These are phyloP conservation scores for Diaporthe citrichinensis DNA, from an alignment of 2,329 filamentous ascomycete species.

Conservation along the genomic window DNA sequence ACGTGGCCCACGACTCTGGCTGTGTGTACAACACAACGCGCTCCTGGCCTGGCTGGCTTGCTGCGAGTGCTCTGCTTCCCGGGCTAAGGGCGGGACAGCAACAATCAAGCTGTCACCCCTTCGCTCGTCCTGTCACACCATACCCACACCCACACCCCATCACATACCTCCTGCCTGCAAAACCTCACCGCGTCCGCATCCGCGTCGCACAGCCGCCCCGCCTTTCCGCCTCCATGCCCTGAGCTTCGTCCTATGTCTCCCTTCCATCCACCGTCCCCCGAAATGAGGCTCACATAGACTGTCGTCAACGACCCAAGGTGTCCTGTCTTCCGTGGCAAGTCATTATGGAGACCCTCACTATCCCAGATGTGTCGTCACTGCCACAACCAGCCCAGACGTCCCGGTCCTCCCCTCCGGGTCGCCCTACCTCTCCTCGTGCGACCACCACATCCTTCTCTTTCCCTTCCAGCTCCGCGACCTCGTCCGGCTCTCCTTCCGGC, in stretches of 20 bases:
- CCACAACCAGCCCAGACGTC: no score
- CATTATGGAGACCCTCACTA: slow-evolving; percentile 32
- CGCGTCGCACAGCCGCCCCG: slow-evolving; percentile 21
- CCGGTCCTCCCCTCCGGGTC: slow-evolving; percentile 26
- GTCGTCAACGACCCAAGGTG: slow-evolving; percentile 13
- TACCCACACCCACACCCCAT: background rate
- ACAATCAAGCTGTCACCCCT: slow-evolving; percentile 23
- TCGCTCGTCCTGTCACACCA: slow-evolving; percentile 11
- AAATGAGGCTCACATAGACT: slow-evolving; percentile 27
- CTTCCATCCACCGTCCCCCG: background rate
- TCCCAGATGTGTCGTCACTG: slow-evolving; percentile 7
- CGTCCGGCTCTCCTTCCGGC: slow-evolving; percentile 36
- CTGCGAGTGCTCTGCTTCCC: background rate
- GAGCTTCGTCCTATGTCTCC: background rate
- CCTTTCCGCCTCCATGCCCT: slow-evolving; percentile 11
- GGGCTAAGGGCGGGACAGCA: slow-evolving; percentile 20
- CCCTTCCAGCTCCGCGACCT: slow-evolving; percentile 10
- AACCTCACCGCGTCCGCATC: background rate
- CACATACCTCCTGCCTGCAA: slow-evolving; percentile 6
- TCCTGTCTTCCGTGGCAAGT: slow-evolving; percentile 18
- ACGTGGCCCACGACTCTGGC: slow-evolving; percentile 1
- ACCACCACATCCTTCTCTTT: slow-evolving; percentile 32
- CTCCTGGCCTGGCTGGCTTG: background rate
- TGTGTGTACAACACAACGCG: slow-evolving; percentile 26
- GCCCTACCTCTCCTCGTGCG: slow-evolving; percentile 31